Base-by-base conservation (phyloP, 2,329 filamentous ascomycete genomes). In the Massarina eburnea region DNA sequence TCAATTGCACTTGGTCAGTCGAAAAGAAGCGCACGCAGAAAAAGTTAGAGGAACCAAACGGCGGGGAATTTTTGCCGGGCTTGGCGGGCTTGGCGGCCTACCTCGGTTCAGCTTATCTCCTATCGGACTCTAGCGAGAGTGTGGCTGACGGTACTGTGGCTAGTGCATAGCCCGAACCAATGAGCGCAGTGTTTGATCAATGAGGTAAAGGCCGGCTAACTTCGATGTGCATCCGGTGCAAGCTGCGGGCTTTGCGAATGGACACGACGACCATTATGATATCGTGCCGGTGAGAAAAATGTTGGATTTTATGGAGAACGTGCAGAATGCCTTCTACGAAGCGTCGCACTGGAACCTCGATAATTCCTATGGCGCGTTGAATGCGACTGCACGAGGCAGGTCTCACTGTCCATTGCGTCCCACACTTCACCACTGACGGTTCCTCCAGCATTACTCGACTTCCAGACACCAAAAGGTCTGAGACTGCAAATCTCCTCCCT, bases 301-400 rank as follows among this genome's bases (percentile, higher is more conserved):
- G 91, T 85, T 94, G 76, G 87, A 91, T 74, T 96, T 96, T 77
- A 95, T 96, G 89, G 91, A 95, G 74, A 92, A 95, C 77, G 86
- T 96, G 76, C 90, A 95, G 74, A 82, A 87, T 74, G 88, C 89
- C 63, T 96, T 96, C 75, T 89, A 90, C 71, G 80, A 88, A 68
- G 86, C 88, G 45, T 91, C 91, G 36, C 82, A 86, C 69, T 96
- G 91, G 91, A 88, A 91, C 67, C 80, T 84, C 64, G 90, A 96
- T 76, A 96, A 95, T 72, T 94, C 89, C 49, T 96, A 96, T 74
- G 85, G 89, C 58, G 83, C 86, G 55, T 77, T 96, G 63, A 96
- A 91, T 59, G 84, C 86, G 46, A 95, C 90, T 3, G 84, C 89
- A 38, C 83, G 90, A 76, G 88, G 87, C 88, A 76, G 54, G 72